Evolutionary conservation across 1,284 basidiomycete species (phyloP).

Genomic region (Cerrena zonata): DNA sequence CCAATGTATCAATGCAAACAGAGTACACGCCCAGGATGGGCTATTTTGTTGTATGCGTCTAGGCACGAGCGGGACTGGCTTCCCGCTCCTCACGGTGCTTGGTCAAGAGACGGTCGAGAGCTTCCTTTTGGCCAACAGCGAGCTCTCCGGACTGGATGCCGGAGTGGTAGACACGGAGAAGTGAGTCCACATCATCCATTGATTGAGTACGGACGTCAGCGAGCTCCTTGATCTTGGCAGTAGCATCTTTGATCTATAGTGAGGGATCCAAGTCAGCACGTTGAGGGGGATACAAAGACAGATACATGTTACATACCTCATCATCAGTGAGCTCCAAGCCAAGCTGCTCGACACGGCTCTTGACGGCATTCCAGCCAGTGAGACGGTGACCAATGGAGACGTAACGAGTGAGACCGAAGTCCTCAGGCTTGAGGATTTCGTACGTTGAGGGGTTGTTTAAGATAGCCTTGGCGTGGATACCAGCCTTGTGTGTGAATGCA

Average conservation of each 20-base stretch:
- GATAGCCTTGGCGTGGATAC: constrained; percentile 99
- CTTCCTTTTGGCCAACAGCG: constrained; percentile 81
- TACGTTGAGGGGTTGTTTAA: constrained; percentile 99
- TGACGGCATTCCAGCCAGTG: constrained; percentile 98
- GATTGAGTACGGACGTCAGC: constrained; percentile 97
- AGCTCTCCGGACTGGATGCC: constrained; percentile 84
- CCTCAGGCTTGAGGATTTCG: constrained; percentile 95
- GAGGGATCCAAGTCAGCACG: constrained; percentile 1
- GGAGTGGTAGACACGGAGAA: constrained; percentile 91
- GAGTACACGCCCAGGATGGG: too few species aligned
- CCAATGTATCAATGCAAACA: too few species aligned
- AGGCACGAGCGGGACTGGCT: constrained; percentile 1
- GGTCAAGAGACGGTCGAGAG: constrained; percentile 75
- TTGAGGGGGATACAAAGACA: background rate
- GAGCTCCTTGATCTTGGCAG: constrained; percentile 98
- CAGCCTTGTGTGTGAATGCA: constrained; percentile 99
- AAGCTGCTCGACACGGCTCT: constrained; percentile 96
- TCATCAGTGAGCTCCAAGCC: constrained; percentile 82
- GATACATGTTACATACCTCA: constrained; percentile 57
- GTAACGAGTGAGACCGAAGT: constrained; percentile 96
- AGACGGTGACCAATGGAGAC: constrained; percentile 97
- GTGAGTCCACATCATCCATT: constrained; percentile 98
- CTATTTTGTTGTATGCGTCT: too few species aligned
- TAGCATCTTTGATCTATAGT: constrained; percentile 86
- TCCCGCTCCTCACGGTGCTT: constrained; percentile 52